phyloP scores from a whole-genome alignment of 2,329 filamentous ascomycete genomes.

The Elsinoe australis region DNA sequence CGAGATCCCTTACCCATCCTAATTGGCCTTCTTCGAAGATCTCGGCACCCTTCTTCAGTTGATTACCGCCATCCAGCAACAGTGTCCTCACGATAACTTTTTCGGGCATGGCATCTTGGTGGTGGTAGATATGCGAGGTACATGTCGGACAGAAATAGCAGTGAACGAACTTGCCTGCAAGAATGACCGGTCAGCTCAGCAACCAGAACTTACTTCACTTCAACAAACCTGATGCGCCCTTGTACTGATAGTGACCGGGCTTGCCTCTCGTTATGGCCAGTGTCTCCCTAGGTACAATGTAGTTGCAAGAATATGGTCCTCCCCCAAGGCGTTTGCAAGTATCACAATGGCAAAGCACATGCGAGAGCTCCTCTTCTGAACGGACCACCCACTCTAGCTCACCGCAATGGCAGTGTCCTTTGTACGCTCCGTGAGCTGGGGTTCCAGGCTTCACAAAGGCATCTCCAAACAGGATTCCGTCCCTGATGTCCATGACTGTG shows the following conservation, averaged over 20 bases:
- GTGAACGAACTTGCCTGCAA: constrained; percentile 31
- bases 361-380: constrained; percentile 24
- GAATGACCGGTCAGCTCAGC: too few species aligned
- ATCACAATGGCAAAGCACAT: constrained; percentile 33
- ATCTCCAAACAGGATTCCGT: constrained; percentile 30
- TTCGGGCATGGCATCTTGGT: constrained; percentile 35
- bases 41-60: too few species aligned
- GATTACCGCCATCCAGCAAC: constrained; percentile 33
- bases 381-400: constrained; percentile 24
- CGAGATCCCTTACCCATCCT: too few species aligned
- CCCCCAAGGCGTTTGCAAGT: constrained; percentile 33
- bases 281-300: constrained; percentile 29
- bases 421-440: constrained; percentile 15
- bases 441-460: constrained; percentile 23
- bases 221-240: constrained; percentile 27
- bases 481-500: constrained; percentile 30
- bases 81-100: constrained; percentile 36
- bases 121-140: constrained; percentile 36
- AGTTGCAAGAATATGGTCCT: constrained; percentile 32
- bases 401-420: constrained; percentile 31
- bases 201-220: too few species aligned
- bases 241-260: constrained; percentile 29
- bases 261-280: constrained; percentile 26
- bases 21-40: too few species aligned
- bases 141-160: constrained; percentile 35